Conservation (phyloP, 2,329 filamentous ascomycete genomes). For the Aureobasidium leucospermi region DNA sequence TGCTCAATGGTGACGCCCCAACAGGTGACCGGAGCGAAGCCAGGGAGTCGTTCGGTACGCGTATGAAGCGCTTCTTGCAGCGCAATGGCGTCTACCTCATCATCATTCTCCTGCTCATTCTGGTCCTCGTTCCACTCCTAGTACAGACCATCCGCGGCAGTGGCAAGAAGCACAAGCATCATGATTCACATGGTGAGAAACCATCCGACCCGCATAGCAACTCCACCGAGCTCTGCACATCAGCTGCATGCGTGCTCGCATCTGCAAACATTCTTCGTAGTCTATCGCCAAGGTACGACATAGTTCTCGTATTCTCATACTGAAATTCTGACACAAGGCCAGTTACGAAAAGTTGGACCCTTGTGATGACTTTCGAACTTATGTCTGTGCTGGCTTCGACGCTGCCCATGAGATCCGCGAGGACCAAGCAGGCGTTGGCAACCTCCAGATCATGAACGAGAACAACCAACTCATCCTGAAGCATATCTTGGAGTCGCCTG, state of each 20-base stretch:
- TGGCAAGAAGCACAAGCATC: neutral
- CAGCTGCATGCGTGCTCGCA: conserved; percentile 9
- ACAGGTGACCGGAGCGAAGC: neutral
- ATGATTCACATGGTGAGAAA: neutral
- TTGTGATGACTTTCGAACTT: conserved; percentile 13
- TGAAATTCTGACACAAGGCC: neutral
- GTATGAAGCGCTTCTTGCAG: conserved; percentile 3
- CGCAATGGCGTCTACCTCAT: conserved; percentile 1
- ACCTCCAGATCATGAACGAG: conserved; percentile 13
- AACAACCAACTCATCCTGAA: conserved; percentile 13
- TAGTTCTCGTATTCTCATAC: neutral
- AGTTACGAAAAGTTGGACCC: conserved; percentile 12
- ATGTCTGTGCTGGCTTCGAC: conserved; percentile 12
- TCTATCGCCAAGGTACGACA: neutral
- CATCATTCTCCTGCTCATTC: neutral
- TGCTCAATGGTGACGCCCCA: conserved; percentile 3
- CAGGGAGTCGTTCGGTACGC: neutral
- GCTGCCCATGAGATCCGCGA: conserved; percentile 13
- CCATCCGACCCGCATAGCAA: neutral
- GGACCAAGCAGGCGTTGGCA: conserved; percentile 10
- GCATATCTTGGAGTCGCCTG: conserved; percentile 11
- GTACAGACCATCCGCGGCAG: neutral
- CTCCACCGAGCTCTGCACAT: conserved; percentile 10
- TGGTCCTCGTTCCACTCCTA: neutral
- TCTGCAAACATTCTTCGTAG: conserved; percentile 10